A percentile compares a stretch with the other conserved stretches of the same genome.
Conservation (phyloP, 208 protist genomes). For the Phytomonas francai region DNA sequence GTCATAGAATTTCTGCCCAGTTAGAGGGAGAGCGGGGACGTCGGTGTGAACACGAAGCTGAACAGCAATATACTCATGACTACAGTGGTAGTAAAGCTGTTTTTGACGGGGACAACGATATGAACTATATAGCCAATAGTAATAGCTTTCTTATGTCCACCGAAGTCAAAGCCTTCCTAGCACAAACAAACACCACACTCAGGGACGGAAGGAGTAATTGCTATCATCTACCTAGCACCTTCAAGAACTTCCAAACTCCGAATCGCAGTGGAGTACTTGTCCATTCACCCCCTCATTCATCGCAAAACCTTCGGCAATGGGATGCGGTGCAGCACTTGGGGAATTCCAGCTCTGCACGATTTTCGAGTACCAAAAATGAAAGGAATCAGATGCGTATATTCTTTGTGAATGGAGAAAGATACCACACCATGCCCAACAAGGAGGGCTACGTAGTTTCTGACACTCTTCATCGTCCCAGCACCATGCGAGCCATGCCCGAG, state of each 20-base stretch:
- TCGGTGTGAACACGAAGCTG: conserved; percentile 2
- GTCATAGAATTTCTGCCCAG: conserved; percentile 15
- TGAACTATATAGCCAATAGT: background rate
- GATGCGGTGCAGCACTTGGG: background rate
- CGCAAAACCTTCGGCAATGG: background rate
- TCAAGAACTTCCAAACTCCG: background rate
- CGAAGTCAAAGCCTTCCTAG: background rate
- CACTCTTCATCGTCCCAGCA: background rate
- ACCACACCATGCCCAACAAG: background rate
- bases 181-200: background rate
- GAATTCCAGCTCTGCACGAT: background rate
- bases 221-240: background rate
- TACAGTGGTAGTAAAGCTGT: background rate
- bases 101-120: background rate
- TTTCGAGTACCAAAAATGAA: background rate
- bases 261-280: background rate
- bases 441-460: background rate
- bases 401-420: background rate
- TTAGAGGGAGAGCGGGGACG: conserved; percentile 22
- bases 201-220: background rate
- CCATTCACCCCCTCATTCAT: background rate
- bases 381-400: background rate
- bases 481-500: background rate
- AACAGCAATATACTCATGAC: conserved; percentile 12
- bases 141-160: background rate